These are phyloP conservation scores for Plasmodium chabaudi DNA, from an alignment of 169 alveolate genomes.

Conservation along the genomic window DNA sequence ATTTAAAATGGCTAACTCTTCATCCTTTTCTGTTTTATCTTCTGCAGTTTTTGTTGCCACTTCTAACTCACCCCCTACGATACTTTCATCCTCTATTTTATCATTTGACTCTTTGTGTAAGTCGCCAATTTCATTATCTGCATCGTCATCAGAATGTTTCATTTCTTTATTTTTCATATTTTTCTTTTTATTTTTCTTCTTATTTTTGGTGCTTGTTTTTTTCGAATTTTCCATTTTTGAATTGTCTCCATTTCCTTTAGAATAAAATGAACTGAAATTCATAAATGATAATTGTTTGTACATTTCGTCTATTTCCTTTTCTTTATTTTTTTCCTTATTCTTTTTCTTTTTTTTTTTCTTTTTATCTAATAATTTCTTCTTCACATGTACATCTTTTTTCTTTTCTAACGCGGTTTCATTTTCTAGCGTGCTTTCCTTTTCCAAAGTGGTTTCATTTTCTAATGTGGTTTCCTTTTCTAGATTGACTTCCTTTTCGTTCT, in stretches of 20 bases:
- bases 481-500: not conserved
- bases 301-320: constrained; percentile 43
- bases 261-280: constrained; percentile 19
- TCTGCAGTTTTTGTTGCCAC: not conserved
- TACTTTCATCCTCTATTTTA: not conserved
- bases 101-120: not conserved
- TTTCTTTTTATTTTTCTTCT: not conserved
- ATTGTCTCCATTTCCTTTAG: not conserved
- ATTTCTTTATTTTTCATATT: not conserved
- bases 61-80: not conserved
- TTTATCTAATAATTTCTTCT: constrained; percentile 1
- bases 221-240: not conserved
- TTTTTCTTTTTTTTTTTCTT: constrained; percentile 1
- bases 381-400: not conserved
- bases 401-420: not conserved
- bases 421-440: not conserved
- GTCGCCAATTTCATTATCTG: not conserved
- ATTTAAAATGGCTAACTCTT: not conserved
- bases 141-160: not conserved
- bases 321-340: constrained; percentile 21
- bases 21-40: not conserved
- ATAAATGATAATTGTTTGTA: constrained; percentile 30
- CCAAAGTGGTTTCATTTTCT: not conserved
- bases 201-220: not conserved
- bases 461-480: not conserved